Conservation (phyloP, 495 filamentous ascomycete species). For the Penicillium tannophilum region DNA sequence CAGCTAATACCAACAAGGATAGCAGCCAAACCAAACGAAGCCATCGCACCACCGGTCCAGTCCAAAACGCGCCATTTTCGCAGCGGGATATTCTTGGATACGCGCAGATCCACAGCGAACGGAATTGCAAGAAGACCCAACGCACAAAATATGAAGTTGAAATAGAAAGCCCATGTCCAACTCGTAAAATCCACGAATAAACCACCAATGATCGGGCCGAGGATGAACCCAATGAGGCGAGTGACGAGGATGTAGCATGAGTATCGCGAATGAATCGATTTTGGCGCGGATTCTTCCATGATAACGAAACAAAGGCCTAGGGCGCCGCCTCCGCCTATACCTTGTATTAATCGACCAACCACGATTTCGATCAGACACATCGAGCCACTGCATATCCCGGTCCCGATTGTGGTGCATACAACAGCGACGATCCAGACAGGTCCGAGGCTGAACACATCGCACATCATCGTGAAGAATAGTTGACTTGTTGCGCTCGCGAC, state of each 20-base stretch:
- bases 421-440: conserved; percentile 52
- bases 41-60: conserved; percentile 40
- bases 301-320: conserved; percentile 64
- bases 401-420: conserved; percentile 58
- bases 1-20: conserved; percentile 42
- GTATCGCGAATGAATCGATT: conserved; percentile 42
- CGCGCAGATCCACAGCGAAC: conserved; percentile 36
- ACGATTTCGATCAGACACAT: conserved; percentile 62
- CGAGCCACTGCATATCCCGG: conserved; percentile 60
- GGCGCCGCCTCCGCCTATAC: conserved; percentile 72
- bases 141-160: conserved; percentile 44
- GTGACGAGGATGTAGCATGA: conserved; percentile 39
- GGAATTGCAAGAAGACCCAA: conserved; percentile 39
- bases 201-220: conserved; percentile 43
- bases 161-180: conserved; percentile 48
- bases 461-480: conserved; percentile 42
- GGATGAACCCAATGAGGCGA: conserved; percentile 37
- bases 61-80: conserved; percentile 37
- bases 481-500: conserved; percentile 41
- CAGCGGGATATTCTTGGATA: conserved; percentile 27
- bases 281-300: conserved; percentile 62
- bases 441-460: conserved; percentile 43
- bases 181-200: conserved; percentile 36
- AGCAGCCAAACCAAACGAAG: conserved; percentile 27
- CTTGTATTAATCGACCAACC: conserved; percentile 66